Percentiles rank a stretch among this genome's conserved stretches.
These are phyloP conservation scores for Chaetomium sp. DNA, from an alignment of 2,329 filamentous ascomycete genomes.

Conservation along the genomic window DNA sequence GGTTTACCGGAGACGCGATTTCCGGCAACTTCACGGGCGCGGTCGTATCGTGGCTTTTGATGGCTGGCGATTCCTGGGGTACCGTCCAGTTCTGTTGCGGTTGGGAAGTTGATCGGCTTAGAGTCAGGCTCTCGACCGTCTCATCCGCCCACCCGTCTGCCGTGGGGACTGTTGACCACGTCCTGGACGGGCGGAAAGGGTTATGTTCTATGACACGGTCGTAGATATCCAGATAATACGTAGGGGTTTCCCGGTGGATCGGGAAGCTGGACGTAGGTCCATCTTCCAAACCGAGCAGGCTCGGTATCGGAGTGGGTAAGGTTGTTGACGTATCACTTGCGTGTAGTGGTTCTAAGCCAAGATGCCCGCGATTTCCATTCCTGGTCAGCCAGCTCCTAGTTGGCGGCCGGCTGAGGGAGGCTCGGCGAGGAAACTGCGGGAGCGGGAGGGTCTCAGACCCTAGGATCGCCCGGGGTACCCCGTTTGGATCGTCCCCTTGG, in stretches of 20 bases:
- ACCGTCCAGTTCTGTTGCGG: constrained; percentile 28
- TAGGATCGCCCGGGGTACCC: no score
- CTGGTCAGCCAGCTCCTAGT: constrained; percentile 9
- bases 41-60: not conserved
- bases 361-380: no score
- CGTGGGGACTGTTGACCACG: constrained; percentile 31
- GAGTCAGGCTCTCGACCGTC: constrained; percentile 25
- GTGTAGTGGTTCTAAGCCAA: not conserved
- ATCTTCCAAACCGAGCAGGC: not conserved
- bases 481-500: not conserved
- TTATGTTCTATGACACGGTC: constrained; percentile 41
- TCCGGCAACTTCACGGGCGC: not conserved
- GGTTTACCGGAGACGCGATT: not conserved
- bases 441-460: not conserved
- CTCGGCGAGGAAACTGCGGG: not conserved
- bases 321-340: not conserved
- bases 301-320: not conserved
- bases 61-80: constrained; percentile 22
- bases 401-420: constrained; percentile 2
- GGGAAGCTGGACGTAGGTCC: not conserved
- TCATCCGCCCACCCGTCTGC: constrained; percentile 28
- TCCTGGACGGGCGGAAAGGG: constrained; percentile 45
- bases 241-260: constrained; percentile 1
- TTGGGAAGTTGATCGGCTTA: constrained; percentile 16
- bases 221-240: constrained; percentile 37